Evolutionary conservation across 2,329 filamentous ascomycete species (phyloP), one percentile per base, ranked within the genome.

Genomic region (Cercospora janseana): DNA sequence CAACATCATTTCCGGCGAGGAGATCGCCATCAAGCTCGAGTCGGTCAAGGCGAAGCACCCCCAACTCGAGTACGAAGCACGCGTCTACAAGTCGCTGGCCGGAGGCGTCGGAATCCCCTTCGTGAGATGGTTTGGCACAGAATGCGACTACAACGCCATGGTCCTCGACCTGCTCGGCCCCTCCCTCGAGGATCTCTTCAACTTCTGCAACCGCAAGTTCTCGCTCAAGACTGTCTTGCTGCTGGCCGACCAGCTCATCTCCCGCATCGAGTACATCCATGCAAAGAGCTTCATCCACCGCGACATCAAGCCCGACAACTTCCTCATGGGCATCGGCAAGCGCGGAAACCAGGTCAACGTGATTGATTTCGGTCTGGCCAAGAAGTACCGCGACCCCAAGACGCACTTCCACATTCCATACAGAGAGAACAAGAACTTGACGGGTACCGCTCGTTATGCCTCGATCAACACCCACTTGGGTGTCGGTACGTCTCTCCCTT

Each of bases 81-180:
- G 92, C 64, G 92, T 97, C 65, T 92, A 85, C 79, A 86, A 85
- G 69, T 85, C 81, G 18, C 87, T 98, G 45, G 93, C 93, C 49
- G 93, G 93, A 61, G 93, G 93, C 71, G 93, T 97, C 63, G 93
- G 93, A 54, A 98, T 98, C 60, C 93, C 93, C 40, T 97, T 97
- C 68, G 93, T 98, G 69, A 90, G 92, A 75, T 98, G 93, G 93
- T 98, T 97, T 73, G 93, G 93, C 63, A 97, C 92, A 54, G 93
- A 98, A 76, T 97, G 92, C 74, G 93, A 97, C 77, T 97, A 98
- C 83, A 97, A 98, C 75, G 93, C 93, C 71, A 97, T 98, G 93
- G 93, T 98, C 45, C 83, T 97, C 60, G 93, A 98, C 68, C 85
- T 98, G 20, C 87, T 98, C 51, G 93, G 93, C 29, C 93, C 93